These are phyloP conservation scores for Hemerocallis citrina DNA, from an alignment of 106 monocot genomes.

Conservation along the genomic window DNA sequence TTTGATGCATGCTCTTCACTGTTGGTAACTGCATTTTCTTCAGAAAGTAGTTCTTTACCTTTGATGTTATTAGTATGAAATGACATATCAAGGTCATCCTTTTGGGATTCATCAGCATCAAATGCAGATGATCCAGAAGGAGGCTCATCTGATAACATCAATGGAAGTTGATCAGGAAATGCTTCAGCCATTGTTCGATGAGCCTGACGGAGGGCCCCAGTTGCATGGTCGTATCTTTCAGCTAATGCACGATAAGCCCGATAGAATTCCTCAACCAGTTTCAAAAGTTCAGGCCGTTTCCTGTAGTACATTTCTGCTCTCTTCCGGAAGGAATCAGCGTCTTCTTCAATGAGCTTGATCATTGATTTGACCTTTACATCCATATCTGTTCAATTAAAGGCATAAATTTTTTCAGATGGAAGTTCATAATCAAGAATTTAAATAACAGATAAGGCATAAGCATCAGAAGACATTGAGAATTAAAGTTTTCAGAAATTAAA, in stretches of 20 bases:
- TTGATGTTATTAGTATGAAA: not conserved
- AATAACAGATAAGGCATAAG: not conserved
- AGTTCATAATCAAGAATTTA: not conserved
- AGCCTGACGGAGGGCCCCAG: constrained; percentile 84
- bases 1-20: constrained; percentile 29
- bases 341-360: constrained; percentile 93
- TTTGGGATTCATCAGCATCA: constrained; percentile 22
- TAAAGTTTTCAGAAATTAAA: too few species aligned
- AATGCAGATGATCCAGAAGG: constrained; percentile 18
- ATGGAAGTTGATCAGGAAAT: constrained; percentile 68
- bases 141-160: constrained; percentile 56
- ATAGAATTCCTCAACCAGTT: constrained; percentile 89
- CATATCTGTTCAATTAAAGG: constrained; percentile 49
- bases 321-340: constrained; percentile 90
- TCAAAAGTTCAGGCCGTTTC: constrained; percentile 94
- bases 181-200: constrained; percentile 76
- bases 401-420: not conserved
- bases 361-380: constrained; percentile 78
- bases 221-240: constrained; percentile 92
- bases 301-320: constrained; percentile 98
- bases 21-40: constrained; percentile 10
- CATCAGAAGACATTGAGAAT: too few species aligned
- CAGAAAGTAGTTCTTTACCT: not conserved
- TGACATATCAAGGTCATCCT: constrained; percentile 23
- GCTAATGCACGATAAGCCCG: constrained; percentile 92